These are phyloP conservation scores for Prunus fruticosa DNA, from an alignment of 306 rosid genomes.

Conservation along the genomic window DNA sequence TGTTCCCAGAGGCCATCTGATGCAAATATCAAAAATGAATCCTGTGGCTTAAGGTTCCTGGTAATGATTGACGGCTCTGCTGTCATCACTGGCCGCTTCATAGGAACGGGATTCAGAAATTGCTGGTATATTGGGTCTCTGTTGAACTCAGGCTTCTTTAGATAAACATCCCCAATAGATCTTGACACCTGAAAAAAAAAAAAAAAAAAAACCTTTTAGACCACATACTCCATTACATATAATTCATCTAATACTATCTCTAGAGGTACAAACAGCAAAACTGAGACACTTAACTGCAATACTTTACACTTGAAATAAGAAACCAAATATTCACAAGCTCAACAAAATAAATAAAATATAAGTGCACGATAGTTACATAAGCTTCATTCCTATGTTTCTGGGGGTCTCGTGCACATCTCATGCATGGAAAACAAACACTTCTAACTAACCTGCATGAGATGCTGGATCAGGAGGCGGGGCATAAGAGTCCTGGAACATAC, in stretches of 20 bases:
- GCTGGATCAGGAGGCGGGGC: constrained; percentile 5
- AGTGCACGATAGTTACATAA: not conserved
- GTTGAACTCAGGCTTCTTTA: constrained; percentile 80
- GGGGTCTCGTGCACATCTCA: constrained; percentile 1
- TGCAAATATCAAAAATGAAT: constrained; percentile 87
- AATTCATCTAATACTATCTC: not conserved
- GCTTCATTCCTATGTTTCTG: not conserved
- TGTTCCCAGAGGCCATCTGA: constrained; percentile 99
- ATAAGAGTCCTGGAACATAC: constrained; percentile 19
- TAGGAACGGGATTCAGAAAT: constrained; percentile 62
- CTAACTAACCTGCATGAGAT: constrained; percentile 25
- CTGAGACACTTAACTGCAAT: not conserved
- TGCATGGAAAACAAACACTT: constrained; percentile 9
- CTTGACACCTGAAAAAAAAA: constrained; percentile 72
- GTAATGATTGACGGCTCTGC: constrained; percentile 84
- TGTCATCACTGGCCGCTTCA: constrained; percentile 83
- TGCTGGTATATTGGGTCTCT: constrained; percentile 73
- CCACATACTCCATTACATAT: constrained; percentile 18
- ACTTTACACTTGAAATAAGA: not conserved
- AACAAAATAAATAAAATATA: not conserved
- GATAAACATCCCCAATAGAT: constrained; percentile 86
- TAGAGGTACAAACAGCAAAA: not conserved
- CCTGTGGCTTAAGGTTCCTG: constrained; percentile 69
- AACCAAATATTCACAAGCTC: not conserved
- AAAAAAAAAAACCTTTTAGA: not conserved